Conservation (phyloP, 2,329 filamentous ascomycete species). For the Neurospora sp. region DNA sequence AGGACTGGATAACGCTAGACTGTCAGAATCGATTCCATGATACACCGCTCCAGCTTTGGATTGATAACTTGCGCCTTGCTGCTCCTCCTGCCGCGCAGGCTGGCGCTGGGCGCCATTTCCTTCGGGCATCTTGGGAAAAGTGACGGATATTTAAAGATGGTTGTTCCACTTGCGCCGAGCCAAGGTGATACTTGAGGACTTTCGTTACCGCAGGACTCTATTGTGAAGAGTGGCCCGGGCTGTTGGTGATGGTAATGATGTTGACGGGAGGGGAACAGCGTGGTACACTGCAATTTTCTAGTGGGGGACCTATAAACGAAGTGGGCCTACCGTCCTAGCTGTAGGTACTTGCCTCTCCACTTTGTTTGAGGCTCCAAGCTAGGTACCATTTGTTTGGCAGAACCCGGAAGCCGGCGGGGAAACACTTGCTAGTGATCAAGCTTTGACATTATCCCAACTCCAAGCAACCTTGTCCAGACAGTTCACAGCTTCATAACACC, state of each 20-base stretch:
- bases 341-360: background rate
- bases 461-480: background rate
- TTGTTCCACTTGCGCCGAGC: background rate
- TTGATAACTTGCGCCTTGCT: constrained; percentile 22
- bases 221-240: background rate
- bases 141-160: background rate
- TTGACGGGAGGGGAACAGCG: background rate
- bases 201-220: background rate
- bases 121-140: constrained; percentile 24
- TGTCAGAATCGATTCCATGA: constrained; percentile 4
- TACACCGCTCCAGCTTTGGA: background rate
- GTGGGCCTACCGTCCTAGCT: background rate
- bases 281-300: background rate
- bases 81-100: constrained; percentile 20
- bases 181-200: background rate
- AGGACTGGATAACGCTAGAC: constrained; percentile 14
- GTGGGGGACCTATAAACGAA: background rate
- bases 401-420: background rate
- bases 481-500: background rate
- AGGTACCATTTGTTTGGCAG: background rate
- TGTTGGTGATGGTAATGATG: background rate
- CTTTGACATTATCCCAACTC: background rate
- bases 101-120: constrained; percentile 20
- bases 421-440: background rate
- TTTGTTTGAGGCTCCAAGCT: background rate